Conservation (phyloP, 768 basidiomycete genomes). For the Pisolithus tinctorius region DNA sequence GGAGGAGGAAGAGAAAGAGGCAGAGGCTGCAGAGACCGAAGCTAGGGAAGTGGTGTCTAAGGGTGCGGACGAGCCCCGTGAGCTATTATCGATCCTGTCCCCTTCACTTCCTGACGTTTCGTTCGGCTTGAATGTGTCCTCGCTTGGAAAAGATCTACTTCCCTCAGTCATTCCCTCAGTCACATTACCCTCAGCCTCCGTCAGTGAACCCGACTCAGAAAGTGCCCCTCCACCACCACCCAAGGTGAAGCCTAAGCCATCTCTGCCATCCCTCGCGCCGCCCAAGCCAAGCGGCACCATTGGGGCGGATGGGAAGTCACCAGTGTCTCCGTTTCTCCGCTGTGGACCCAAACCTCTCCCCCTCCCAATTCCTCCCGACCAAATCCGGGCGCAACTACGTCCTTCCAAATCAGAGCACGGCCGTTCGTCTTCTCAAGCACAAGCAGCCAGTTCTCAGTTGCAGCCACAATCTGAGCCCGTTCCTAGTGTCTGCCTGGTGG, state of each 20-base stretch:
- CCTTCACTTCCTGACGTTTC: constrained; percentile 11
- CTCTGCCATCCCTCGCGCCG: constrained; percentile 7
- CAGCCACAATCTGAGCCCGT: constrained; percentile 5
- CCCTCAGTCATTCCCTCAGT: background rate
- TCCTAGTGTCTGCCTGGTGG: constrained; percentile 3
- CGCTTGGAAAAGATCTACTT: constrained; percentile 8
- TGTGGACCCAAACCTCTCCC: constrained; percentile 20
- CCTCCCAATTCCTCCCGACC: constrained; percentile 19
- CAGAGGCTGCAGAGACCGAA: background rate
- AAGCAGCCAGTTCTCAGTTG: background rate
- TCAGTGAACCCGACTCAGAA: constrained; percentile 4
- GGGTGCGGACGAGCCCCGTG: background rate
- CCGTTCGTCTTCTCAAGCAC: constrained; percentile 11
- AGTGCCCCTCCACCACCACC: constrained; percentile 15
- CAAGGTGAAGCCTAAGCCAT: constrained; percentile 15
- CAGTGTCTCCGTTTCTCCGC: constrained; percentile 19
- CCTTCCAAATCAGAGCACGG: constrained; percentile 19
- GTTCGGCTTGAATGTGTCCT: constrained; percentile 6
- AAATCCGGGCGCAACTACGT: constrained; percentile 24
- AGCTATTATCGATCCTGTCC: background rate
- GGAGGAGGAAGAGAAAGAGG: constrained; percentile 10
- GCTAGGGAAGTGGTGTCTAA: background rate
- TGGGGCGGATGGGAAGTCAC: constrained; percentile 17
- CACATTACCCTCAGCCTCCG: background rate
- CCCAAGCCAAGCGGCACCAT: constrained; percentile 15